A percentile compares a stretch with the other conserved stretches of the same genome.
phyloP scores from a whole-genome alignment of 2,329 filamentous ascomycete species.

The Xylariaceae sp. region DNA sequence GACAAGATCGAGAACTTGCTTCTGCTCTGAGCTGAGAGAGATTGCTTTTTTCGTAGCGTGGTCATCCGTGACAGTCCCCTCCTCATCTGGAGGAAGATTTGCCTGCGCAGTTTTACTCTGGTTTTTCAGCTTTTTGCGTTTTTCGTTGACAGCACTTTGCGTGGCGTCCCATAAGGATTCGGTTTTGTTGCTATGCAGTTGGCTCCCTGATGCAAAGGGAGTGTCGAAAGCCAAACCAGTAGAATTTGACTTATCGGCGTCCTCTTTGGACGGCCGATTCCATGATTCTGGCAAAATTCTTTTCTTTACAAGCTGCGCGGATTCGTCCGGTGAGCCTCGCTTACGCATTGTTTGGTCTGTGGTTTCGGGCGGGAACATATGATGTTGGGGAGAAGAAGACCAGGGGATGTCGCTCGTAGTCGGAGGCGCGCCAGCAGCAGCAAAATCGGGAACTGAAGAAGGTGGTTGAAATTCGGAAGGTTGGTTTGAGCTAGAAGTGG shows the following conservation, averaged over 20 bases:
- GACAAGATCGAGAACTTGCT: conserved; percentile 76
- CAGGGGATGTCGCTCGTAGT: conserved; percentile 51
- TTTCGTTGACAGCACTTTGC: conserved; percentile 68
- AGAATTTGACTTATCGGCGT: conserved; percentile 27
- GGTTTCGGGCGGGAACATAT: conserved; percentile 37
- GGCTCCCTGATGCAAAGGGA: conserved; percentile 31
- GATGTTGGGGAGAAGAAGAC: conserved; percentile 60
- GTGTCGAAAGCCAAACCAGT: conserved; percentile 9
- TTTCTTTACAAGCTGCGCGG: conserved; percentile 46
- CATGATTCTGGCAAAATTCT: conserved; percentile 56
- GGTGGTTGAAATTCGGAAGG: conserved; percentile 11
- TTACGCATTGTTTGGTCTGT: conserved; percentile 33
- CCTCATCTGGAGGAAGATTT: conserved; percentile 40
- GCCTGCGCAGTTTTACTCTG: conserved; percentile 47
- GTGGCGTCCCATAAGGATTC: conserved; percentile 63
- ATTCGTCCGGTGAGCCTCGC: conserved; percentile 36
- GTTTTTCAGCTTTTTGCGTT: conserved; percentile 67
- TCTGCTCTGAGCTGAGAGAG: conserved; percentile 80
- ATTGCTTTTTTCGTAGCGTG: conserved; percentile 41
- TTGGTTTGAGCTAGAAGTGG: conserved; percentile 28
- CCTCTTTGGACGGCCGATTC: conserved; percentile 22
- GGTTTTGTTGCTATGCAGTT: conserved; percentile 33
- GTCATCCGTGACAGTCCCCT: conserved; percentile 37
- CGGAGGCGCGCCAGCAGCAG: conserved; percentile 9
- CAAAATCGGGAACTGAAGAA: neutral